These are phyloP conservation scores for Rhizopogon salebrosus DNA, from an alignment of 768 basidiomycete genomes.

Conservation along the genomic window DNA sequence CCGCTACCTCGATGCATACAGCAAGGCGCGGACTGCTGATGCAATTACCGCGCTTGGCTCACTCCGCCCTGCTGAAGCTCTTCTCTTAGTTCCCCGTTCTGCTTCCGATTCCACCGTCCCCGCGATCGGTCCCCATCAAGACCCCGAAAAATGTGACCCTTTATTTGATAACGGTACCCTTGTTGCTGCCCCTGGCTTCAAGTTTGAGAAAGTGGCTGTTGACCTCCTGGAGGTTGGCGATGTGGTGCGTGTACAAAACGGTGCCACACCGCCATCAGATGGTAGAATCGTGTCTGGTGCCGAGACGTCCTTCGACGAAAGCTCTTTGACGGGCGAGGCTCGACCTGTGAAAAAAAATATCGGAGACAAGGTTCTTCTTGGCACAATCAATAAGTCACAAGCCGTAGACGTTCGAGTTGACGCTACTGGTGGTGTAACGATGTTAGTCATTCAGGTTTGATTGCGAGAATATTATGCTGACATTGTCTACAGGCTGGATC, in stretches of 20 bases:
- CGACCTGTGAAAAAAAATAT: constrained; percentile 49
- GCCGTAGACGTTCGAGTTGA: constrained; percentile 60
- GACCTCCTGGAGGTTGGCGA: constrained; percentile 78
- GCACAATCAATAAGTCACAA: constrained; percentile 66
- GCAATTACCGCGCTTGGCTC: constrained; percentile 65
- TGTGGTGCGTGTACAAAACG: constrained; percentile 65
- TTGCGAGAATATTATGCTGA: background rate
- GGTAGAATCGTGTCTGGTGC: constrained; percentile 51
- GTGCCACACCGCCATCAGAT: constrained; percentile 69
- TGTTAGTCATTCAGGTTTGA: constrained; percentile 37
- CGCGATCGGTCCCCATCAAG: constrained; percentile 8
- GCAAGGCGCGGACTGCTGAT: constrained; percentile 66
- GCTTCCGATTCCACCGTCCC: constrained; percentile 1
- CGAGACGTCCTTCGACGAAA: constrained; percentile 66
- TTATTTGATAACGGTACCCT: constrained; percentile 8
- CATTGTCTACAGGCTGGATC: constrained; percentile 50
- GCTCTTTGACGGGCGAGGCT: constrained; percentile 81
- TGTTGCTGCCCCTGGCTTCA: constrained; percentile 13
- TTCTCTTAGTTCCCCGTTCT: constrained; percentile 36
- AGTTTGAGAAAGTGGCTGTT: constrained; percentile 40
- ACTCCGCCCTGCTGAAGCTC: constrained; percentile 59
- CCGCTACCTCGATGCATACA: constrained; percentile 59
- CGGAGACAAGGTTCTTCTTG: constrained; percentile 68
- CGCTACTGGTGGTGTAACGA: constrained; percentile 59
- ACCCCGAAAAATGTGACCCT: constrained; percentile 34